Base-by-base conservation (phyloP, 1,284 basidiomycete genomes). In the Cutaneotrichosporon mucoides region DNA sequence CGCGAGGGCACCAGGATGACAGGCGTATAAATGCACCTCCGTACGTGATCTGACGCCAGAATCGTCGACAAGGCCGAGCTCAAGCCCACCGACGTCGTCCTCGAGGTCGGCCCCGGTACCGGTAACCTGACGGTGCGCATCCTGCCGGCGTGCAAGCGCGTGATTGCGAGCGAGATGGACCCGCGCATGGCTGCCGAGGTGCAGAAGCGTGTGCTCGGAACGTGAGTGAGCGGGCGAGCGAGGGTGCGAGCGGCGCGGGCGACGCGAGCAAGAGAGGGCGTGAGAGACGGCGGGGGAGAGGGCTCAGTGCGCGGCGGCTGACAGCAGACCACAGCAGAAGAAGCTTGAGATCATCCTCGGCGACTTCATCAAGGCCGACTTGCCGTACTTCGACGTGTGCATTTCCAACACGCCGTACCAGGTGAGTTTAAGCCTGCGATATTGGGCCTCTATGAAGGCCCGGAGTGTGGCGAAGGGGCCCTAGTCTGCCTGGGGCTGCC, bases 391-490 rank as follows among this genome's bases (percentile, higher is more conserved):
- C 70, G 95, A 99, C 79, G 95, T 97, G 60, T 97, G 94, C 82
- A 99, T 99, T 75, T 93, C 90, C 70, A 99, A 99, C 76, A 99
- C 95, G 1, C 95, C 95, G 0, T 99, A 99, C 79, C 95, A 98
- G 78, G 82, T 83, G n/a, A 50, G 76, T 69, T 13, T 9, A 5
- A 24, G 24, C 24, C 24, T 24, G 24, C 24, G 24, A 24, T 24
- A 24, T 24, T 24, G 24, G 24, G 24, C 24, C 24, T 24, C 24
- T 24, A 24, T 24, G 24, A 24, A 24, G 24, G 24, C 24, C 24
- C 24, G 24, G 24, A 24, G 24, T 24, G 24, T 24, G 24, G 24
- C 24, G 24, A 24, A 24, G 24, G 24, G 24, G 24, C 24, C 24
- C 24, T 24, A 24, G 24, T 24, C 24, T 24, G 24, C 24, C 24